Percentiles rank a stretch among this genome's conserved stretches.
Evolutionary conservation across 495 filamentous ascomycete genomes (phyloP).

Genomic region (Parmelia sp.): DNA sequence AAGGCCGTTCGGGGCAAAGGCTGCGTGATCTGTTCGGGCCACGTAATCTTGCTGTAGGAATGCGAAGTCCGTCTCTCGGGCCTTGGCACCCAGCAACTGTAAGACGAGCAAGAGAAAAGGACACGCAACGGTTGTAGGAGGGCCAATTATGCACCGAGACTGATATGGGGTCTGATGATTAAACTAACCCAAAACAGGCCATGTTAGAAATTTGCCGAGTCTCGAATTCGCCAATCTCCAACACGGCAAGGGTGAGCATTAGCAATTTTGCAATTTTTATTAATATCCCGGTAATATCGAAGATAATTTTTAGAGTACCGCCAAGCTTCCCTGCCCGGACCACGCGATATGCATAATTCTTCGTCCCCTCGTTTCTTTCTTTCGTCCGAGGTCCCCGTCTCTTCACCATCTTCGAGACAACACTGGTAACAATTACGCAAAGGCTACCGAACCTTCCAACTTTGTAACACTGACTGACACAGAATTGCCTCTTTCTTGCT

Average conservation of each 20-base stretch:
- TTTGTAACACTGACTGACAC: neutral
- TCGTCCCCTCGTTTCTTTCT: neutral
- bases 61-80: neutral
- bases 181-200: neutral
- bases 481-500: neutral
- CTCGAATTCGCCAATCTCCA: neutral
- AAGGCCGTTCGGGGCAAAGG: neutral
- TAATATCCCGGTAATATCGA: neutral
- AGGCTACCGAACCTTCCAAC: neutral
- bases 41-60: constrained; percentile 8
- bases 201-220: neutral
- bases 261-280: neutral
- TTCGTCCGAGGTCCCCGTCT: neutral
- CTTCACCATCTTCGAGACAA: neutral
- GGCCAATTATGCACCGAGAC: neutral
- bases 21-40: constrained; percentile 1
- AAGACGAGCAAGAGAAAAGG: neutral
- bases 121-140: neutral
- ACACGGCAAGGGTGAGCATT: neutral
- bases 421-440: neutral
- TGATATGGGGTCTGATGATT: neutral
- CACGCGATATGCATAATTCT: constrained; percentile 2
- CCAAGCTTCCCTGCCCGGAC: neutral
- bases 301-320: constrained; percentile 2
- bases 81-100: neutral